These are phyloP conservation scores for Populus trichocarpa DNA, from an alignment of 441 rosid species.

Conservation along the genomic window DNA sequence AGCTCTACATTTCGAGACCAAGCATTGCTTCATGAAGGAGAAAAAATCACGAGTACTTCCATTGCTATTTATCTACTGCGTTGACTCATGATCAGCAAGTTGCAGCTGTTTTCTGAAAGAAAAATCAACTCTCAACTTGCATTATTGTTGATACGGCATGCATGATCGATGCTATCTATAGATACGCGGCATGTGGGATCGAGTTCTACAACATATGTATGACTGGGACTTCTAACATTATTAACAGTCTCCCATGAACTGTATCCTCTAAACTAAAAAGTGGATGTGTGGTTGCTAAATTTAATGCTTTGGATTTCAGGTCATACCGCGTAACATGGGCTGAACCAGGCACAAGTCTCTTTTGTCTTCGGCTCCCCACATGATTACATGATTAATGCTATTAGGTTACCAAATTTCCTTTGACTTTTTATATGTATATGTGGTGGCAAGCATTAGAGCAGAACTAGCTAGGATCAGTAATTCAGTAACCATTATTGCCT, in stretches of 20 bases:
- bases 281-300: slow-evolving; percentile 15
- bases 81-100: not conserved
- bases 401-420: not conserved
- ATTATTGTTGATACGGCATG: not conserved
- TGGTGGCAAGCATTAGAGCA: not conserved
- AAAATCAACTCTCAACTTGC: not conserved
- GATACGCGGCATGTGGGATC: no score
- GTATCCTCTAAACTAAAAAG: not conserved
- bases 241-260: not conserved
- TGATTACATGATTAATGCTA: not conserved
- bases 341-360: not conserved
- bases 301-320: slow-evolving; percentile 22
- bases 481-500: not conserved
- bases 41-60: not conserved
- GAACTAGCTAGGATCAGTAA: not conserved
- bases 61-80: not conserved
- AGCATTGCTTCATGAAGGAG: not conserved
- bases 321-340: slow-evolving; percentile 18
- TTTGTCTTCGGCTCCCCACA: not conserved
- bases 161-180: not conserved
- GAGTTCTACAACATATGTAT: no score
- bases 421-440: not conserved
- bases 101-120: not conserved
- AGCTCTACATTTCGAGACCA: not conserved
- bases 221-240: no score